Conservation (phyloP, 31 red algal genomes). For the Asparagopsis taxiformis region DNA sequence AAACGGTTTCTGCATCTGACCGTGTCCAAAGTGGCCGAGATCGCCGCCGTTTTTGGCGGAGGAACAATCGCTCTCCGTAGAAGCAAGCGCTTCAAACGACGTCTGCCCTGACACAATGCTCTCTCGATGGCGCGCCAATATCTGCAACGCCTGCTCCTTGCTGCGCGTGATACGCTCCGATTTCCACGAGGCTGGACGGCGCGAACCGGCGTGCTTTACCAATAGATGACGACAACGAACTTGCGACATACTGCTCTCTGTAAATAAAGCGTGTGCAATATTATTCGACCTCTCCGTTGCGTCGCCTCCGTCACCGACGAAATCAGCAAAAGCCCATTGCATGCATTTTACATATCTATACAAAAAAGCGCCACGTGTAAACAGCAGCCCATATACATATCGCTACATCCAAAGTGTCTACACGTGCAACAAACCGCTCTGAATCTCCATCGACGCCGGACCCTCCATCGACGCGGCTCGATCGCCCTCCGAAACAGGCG, state of each 20-base stretch:
- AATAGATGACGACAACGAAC: conserved; percentile 69
- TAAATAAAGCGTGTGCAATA: background rate
- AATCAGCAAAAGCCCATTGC: no score
- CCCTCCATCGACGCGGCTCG: no score
- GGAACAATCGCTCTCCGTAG: conserved; percentile 73
- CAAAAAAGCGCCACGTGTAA: no score
- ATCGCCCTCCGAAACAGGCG: no score
- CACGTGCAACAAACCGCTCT: no score
- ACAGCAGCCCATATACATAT: no score
- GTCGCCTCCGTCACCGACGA: background rate
- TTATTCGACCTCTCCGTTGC: background rate
- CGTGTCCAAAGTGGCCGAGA: conserved; percentile 71
- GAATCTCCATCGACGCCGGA: no score
- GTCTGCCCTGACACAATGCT: conserved; percentile 47
- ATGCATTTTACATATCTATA: no score
- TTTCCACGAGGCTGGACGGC: conserved; percentile 68
- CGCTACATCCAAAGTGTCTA: no score
- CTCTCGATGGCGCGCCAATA: conserved; percentile 41
- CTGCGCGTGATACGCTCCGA: conserved; percentile 49
- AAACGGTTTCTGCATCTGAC: conserved; percentile 82
- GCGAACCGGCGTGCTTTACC: conserved; percentile 74
- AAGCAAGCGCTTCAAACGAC: conserved; percentile 65
- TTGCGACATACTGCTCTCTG: background rate
- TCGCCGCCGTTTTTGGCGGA: conserved; percentile 70
- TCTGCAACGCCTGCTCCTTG: conserved; percentile 57